These are phyloP conservation scores for Debaryomyces udenii DNA, from an alignment of 1,139 yeast genomes.

Conservation along the genomic window DNA sequence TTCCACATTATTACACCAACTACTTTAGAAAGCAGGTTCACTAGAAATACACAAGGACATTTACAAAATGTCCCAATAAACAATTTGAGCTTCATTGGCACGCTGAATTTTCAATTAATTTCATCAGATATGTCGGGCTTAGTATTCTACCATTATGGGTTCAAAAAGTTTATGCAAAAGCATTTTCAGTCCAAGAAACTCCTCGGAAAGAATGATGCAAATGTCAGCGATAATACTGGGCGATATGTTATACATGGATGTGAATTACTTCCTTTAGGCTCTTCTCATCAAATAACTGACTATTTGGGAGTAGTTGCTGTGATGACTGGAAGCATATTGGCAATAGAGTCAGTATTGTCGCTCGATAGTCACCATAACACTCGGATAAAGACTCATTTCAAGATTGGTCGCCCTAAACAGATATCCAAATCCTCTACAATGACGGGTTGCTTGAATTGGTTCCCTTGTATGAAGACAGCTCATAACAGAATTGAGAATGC, in stretches of 20 bases:
- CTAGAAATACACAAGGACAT: constrained; percentile 54
- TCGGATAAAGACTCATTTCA: constrained; percentile 54
- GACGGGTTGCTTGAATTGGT: constrained; percentile 57
- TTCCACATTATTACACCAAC: constrained; percentile 33
- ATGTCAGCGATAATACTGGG: constrained; percentile 17
- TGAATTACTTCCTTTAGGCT: constrained; percentile 57
- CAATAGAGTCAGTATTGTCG: constrained; percentile 60
- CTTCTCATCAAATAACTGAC: constrained; percentile 54
- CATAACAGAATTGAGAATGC: constrained; percentile 38
- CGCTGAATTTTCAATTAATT: constrained; percentile 58
- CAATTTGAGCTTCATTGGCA: constrained; percentile 56
- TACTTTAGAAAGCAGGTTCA: constrained; percentile 28
- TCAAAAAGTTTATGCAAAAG: constrained; percentile 55
- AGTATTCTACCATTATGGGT: constrained; percentile 61
- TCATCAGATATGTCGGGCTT: constrained; percentile 64
- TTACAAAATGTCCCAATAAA: constrained; percentile 46
- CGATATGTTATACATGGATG: constrained; percentile 30
- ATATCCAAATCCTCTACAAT: constrained; percentile 10
- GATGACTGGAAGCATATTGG: constrained; percentile 54
- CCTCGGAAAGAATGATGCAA: constrained; percentile 51
- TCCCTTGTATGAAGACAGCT: constrained; percentile 39
- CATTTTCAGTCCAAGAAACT: constrained; percentile 53
- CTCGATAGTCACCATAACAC: constrained; percentile 33
- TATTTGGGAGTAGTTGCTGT: constrained; percentile 62
- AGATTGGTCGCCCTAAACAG: constrained; percentile 49